These are phyloP conservation scores for Isatis tinctoria DNA, from an alignment of 345 rosid genomes.

Conservation along the genomic window DNA sequence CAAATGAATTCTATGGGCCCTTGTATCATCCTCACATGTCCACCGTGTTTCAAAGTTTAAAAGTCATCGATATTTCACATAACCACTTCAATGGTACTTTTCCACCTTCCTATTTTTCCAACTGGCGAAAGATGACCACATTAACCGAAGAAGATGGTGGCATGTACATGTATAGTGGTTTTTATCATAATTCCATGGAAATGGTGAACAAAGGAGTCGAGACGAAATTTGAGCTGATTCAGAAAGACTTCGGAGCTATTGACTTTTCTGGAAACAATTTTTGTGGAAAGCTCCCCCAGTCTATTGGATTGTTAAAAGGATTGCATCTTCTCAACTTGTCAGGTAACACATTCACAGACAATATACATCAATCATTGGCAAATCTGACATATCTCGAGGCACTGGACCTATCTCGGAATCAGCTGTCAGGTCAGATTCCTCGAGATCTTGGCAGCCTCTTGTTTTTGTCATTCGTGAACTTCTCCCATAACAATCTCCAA, in stretches of 20 bases:
- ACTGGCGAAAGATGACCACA: background rate
- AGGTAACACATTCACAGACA: background rate
- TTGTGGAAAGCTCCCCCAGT: background rate
- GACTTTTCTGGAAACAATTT: background rate
- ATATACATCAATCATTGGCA: background rate
- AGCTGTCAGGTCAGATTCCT: background rate
- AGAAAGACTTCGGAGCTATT: background rate
- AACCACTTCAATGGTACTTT: background rate
- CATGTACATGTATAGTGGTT: too few species aligned
- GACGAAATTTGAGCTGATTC: background rate
- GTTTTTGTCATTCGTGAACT: background rate
- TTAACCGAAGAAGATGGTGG: too few species aligned
- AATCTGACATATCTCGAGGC: background rate
- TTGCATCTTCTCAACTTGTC: background rate
- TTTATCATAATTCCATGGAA: background rate
- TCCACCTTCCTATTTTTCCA: background rate
- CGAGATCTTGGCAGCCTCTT: background rate
- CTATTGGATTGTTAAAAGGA: background rate
- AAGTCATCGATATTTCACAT: constrained; percentile 32
- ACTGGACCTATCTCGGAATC: background rate
- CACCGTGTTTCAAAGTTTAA: constrained; percentile 30
- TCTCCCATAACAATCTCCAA: background rate
- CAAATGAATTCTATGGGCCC: constrained; percentile 29
- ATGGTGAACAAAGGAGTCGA: background rate
- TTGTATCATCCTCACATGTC: background rate